Evolutionary conservation across 768 basidiomycete genomes (phyloP), one percentile per base, ranked within the genome.

Genomic region (Termitomyces sp.): DNA sequence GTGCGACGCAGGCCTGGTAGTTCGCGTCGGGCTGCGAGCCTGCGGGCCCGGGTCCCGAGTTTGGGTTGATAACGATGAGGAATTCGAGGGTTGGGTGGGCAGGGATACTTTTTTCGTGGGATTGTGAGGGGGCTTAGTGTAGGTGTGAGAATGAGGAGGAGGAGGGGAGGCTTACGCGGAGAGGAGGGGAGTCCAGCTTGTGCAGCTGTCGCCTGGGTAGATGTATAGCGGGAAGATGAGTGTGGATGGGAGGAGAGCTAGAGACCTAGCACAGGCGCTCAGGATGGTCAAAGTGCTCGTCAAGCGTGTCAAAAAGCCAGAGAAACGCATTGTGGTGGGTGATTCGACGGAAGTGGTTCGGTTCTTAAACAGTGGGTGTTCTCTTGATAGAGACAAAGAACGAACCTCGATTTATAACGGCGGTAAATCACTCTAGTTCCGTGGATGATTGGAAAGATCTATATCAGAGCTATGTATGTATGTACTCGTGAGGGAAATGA

Each of bases 211-310:
- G 5, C 61, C 65, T 10, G 72, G 72, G 41, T 66, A 71, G 57
- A 71, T 65, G 62, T 73, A 73, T 2, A 73, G 60, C 27, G 71
- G 72, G 22, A 71, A 67, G 27, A 73, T 64, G 42, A 68, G 59
- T 14, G 68, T 68, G 2, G 67, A 67, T 7, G 66, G 58, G 1
- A 66, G 46, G 12, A 39, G 36, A 27, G 50, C 50, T 27, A 27
- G 14, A n/a, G 50, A 52, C 26, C 37, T 26, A 13, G 27, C 24
- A 4, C 26, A 39, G 26, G 24, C 26, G 36, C 27, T 29, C 18
- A 52, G 18, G 37, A 52, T 18, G 18, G 37, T 52, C 9, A 52
- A 41, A 39, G n/a, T 14, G 50, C 36, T n/a, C 3, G 26, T 2
- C n/a, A 52, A 12, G 37, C 26, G 37, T 13, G 37, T n/a, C 1